phyloP scores from a whole-genome alignment of 2,329 filamentous ascomycete genomes.

The Venturia aucupariae region DNA sequence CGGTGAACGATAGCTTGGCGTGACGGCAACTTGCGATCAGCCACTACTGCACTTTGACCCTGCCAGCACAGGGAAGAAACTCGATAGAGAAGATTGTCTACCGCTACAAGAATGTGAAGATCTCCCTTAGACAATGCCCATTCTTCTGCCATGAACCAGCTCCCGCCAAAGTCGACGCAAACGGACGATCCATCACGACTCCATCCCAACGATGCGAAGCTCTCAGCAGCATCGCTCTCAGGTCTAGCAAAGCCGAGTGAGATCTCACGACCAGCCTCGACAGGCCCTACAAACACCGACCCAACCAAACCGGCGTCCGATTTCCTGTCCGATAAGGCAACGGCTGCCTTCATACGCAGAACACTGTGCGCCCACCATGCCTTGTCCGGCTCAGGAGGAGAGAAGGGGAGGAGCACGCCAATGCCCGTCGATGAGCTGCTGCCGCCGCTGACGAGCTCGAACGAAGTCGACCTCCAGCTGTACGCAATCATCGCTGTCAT shows the following conservation, averaged over 20 bases:
- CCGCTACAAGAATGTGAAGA: not conserved
- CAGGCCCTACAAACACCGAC: not conserved
- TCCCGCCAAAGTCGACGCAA: not conserved
- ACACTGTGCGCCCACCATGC: constrained; percentile 65
- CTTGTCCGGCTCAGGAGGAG: constrained; percentile 31
- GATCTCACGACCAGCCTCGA: not conserved
- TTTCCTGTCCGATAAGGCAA: constrained; percentile 54
- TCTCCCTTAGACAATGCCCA: not conserved
- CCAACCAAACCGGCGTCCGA: not conserved
- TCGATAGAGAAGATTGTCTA: not conserved
- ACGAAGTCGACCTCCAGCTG: constrained; percentile 85
- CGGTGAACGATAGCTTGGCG: not conserved
- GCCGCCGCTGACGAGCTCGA: constrained; percentile 86
- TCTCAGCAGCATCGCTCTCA: not conserved
- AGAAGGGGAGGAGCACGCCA: constrained; percentile 49
- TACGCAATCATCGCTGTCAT: constrained; percentile 89
- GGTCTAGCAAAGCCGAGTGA: not conserved
- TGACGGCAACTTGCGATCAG: not conserved
- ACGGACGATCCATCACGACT: not conserved
- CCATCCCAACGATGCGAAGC: not conserved
- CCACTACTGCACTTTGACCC: not conserved
- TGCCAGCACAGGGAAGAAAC: not conserved
- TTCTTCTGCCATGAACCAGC: constrained; percentile 8
- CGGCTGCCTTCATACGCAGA: constrained; percentile 69
- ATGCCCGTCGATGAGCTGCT: constrained; percentile 70